These are phyloP conservation scores for Taphrina pruni DNA, from an alignment of 1,139 yeast genomes.

Conservation along the genomic window DNA sequence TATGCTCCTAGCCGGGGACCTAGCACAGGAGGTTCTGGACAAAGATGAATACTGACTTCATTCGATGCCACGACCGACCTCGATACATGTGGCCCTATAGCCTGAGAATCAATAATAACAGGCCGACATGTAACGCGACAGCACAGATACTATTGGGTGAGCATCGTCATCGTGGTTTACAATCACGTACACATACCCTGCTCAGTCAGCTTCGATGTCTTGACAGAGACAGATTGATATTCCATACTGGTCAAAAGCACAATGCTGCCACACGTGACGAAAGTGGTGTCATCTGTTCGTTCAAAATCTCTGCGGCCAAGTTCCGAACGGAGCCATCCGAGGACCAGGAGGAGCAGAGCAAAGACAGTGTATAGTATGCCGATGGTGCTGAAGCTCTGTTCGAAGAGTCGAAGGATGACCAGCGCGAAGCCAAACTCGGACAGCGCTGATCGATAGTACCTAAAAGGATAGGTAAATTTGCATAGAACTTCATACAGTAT, in stretches of 20 bases:
- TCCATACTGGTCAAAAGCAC: slow-evolving; percentile 30
- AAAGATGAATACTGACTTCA: not conserved
- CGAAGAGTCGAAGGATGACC: slow-evolving; percentile 31
- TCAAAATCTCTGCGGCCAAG: slow-evolving; percentile 29
- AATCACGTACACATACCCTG: slow-evolving; percentile 9
- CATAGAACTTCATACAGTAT: not conserved
- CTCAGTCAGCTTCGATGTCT: not conserved
- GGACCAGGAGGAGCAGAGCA: slow-evolving; percentile 26
- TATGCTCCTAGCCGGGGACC: slow-evolving; percentile 13
- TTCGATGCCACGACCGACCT: not conserved
- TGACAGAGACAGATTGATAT: not conserved
- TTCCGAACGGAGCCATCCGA: slow-evolving; percentile 24
- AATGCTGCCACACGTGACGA: slow-evolving; percentile 25
- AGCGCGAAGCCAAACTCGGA: slow-evolving; percentile 34
- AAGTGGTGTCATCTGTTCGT: slow-evolving; percentile 26
- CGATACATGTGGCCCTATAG: not conserved
- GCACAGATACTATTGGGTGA: slow-evolving; percentile 7
- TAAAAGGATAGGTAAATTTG: not conserved
- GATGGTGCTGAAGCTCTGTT: slow-evolving; percentile 19
- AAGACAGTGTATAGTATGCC: slow-evolving; percentile 31
- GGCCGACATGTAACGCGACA: slow-evolving; percentile 5
- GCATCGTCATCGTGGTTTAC: not conserved
- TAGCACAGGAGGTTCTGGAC: slow-evolving; percentile 9
- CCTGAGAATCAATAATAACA: slow-evolving; percentile 1
- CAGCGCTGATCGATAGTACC: slow-evolving; percentile 32